These are phyloP conservation scores for Lactarius psammicola DNA, from an alignment of 768 basidiomycete species.

Conservation along the genomic window DNA sequence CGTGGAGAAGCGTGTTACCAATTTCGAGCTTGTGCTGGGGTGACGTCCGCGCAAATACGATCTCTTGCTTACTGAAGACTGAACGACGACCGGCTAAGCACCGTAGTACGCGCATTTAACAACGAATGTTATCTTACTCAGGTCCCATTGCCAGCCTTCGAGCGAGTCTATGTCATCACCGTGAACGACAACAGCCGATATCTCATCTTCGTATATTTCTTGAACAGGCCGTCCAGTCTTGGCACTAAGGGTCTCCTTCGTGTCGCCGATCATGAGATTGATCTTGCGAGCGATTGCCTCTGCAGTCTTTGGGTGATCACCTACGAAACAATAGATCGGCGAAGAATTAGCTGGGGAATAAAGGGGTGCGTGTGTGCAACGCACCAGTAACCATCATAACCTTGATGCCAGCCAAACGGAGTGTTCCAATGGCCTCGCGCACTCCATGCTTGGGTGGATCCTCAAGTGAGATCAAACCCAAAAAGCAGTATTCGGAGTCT, in stretches of 20 bases:
- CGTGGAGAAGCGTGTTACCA: constrained; percentile 37
- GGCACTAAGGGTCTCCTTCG: constrained; percentile 56
- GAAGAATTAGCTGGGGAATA: not conserved
- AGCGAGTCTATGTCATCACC: constrained; percentile 65
- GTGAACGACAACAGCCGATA: constrained; percentile 62
- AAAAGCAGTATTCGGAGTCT: constrained; percentile 56
- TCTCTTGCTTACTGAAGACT: constrained; percentile 69
- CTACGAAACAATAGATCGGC: constrained; percentile 31
- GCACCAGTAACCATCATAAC: constrained; percentile 75
- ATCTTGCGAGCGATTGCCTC: constrained; percentile 74
- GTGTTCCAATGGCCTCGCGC: constrained; percentile 67
- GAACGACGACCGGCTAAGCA: not conserved
- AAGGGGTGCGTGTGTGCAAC: constrained; percentile 14
- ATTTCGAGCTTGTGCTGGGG: constrained; percentile 75
- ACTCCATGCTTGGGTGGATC: constrained; percentile 73
- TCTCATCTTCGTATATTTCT: constrained; percentile 67
- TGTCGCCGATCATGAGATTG: constrained; percentile 65
- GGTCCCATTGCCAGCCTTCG: constrained; percentile 74
- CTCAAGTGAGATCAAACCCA: constrained; percentile 63
- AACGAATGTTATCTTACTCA: constrained; percentile 46
- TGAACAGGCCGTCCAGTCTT: constrained; percentile 54
- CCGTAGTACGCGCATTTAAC: not conserved
- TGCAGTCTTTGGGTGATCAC: constrained; percentile 71
- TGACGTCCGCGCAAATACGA: constrained; percentile 70
- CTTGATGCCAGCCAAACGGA: constrained; percentile 69